Base-by-base conservation (phyloP, 768 basidiomycete species). In the Termitomyces sp. region DNA sequence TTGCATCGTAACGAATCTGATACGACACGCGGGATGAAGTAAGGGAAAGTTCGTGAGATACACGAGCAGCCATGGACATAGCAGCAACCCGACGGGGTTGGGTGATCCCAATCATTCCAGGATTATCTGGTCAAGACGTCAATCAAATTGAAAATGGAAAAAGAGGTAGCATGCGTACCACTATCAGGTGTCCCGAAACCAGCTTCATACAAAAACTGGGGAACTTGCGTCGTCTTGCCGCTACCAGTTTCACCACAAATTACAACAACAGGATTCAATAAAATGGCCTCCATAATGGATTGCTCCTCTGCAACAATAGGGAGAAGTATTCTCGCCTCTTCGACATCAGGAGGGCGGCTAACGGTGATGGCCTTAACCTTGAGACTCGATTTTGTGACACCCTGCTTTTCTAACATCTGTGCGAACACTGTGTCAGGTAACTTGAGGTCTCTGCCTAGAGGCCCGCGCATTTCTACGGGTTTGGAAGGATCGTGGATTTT, bases 31-130 rank as follows among this genome's bases (percentile, higher is more conserved):
- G 78, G 0, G 88, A 86, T 1, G 88, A 77, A 0, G 90, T 80
- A 14, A 98, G 74, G 5, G 90, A 89, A n/a, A 99, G 76, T 71
- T 99, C 97, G 48, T 89, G 79, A n/a, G 87, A 88, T 27, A 99
- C 95, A 34, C 97, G 92, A 10, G 84, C 75, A 0, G 97, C 93
- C 85, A 98, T 94, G 1, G 97, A 94, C 76, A 98, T 88, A 0
- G 96, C 96, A 21, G 97, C 97, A 17, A 99, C 97, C 66, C 97
- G 86, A 55, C 97, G 86, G 5, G 97, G 97, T 70, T 99, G 97
- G 4, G 97, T 99, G 51, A 99, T 81, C 17, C 94, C 97, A 63
- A 99, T 94, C 86, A 98, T 96, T 1, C 97, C 97, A 34, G 95
- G 91, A 68, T 98, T 97, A 41, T 96, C 96, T 96, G 41, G 28